Percentiles rank a stretch among this genome's conserved stretches.
Evolutionary conservation across 78 protist species (phyloP).

Genomic region (Dictyostelium citrinum): DNA sequence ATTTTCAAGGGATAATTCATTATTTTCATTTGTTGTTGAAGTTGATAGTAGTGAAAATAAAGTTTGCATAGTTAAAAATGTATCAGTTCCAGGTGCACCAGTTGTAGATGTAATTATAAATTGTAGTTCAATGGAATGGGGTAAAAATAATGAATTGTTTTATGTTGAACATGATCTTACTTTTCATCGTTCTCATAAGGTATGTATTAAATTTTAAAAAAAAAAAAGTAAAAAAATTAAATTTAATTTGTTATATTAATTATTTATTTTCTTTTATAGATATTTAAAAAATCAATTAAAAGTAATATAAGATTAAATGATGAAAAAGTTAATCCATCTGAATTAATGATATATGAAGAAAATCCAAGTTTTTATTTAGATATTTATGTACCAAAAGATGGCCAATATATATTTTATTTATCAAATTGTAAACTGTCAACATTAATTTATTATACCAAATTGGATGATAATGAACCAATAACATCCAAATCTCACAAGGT

Average conservation of each 20-base stretch:
- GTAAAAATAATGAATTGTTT: slow-evolving; percentile 30
- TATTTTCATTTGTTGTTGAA: slow-evolving; percentile 4
- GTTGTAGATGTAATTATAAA: slow-evolving; percentile 25
- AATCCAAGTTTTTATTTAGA: slow-evolving; percentile 23
- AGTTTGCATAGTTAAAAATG: neutral
- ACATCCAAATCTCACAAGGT: neutral
- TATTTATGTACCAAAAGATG: slow-evolving; percentile 49
- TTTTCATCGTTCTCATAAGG: neutral
- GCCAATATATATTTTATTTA: slow-evolving; percentile 26
- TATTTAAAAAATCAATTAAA: neutral
- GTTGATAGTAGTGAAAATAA: slow-evolving; percentile 27
- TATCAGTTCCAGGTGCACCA: neutral
- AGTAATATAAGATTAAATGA: neutral
- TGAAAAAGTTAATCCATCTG: neutral
- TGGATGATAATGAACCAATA: neutral
- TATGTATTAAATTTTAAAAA: neutral
- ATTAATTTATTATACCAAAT: slow-evolving; percentile 10
- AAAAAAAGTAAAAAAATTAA: neutral
- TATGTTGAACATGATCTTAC: slow-evolving; percentile 2
- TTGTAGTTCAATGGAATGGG: slow-evolving; percentile 49
- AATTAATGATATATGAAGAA: slow-evolving; percentile 22
- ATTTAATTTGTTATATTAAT: neutral
- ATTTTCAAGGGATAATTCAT: slow-evolving; percentile 14
- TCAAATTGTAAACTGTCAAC: slow-evolving; percentile 48
- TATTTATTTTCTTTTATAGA: no score